Conservation (phyloP, 805 yeast genomes). For the Kuraishia floccosa region DNA sequence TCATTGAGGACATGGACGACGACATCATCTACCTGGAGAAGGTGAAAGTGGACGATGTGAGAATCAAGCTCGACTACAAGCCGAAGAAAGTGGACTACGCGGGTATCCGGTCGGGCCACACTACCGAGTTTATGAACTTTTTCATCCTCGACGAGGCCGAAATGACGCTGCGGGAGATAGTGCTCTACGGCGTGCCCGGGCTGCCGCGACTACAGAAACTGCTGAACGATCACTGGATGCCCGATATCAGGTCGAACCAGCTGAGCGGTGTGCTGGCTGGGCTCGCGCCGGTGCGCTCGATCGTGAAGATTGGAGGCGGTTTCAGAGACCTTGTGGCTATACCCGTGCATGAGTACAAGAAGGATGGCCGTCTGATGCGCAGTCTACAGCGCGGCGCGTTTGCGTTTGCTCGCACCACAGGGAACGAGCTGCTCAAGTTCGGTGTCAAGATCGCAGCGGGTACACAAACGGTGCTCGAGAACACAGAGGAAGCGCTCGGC, state of each 20-base stretch:
- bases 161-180: conserved; percentile 48
- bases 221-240: conserved; percentile 72
- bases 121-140: conserved; percentile 79
- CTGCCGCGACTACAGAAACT: conserved; percentile 43
- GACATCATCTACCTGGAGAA: conserved; percentile 62
- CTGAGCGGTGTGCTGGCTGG: conserved; percentile 76
- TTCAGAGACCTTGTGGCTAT: conserved; percentile 61
- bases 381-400: conserved; percentile 68
- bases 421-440: conserved; percentile 68
- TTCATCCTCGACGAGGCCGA: conserved; percentile 83
- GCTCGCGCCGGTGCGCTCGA: conserved; percentile 66
- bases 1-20: conserved; percentile 44
- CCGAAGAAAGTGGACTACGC: conserved; percentile 83
- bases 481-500: conserved; percentile 68
- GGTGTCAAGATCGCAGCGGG: conserved; percentile 86
- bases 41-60: conserved; percentile 47
- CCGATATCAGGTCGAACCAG: conserved; percentile 77
- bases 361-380: conserved; percentile 59
- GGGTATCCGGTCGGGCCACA: conserved; percentile 78
- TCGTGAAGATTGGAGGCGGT: conserved; percentile 71
- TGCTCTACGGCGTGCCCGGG: conserved; percentile 70
- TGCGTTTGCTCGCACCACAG: conserved; percentile 64
- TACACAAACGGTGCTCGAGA: conserved; percentile 71
- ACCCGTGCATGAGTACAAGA: conserved; percentile 64
- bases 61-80: conserved; percentile 73